Base-by-base conservation (phyloP, 2,329 filamentous ascomycete species). In the Grosmannia serpens region DNA sequence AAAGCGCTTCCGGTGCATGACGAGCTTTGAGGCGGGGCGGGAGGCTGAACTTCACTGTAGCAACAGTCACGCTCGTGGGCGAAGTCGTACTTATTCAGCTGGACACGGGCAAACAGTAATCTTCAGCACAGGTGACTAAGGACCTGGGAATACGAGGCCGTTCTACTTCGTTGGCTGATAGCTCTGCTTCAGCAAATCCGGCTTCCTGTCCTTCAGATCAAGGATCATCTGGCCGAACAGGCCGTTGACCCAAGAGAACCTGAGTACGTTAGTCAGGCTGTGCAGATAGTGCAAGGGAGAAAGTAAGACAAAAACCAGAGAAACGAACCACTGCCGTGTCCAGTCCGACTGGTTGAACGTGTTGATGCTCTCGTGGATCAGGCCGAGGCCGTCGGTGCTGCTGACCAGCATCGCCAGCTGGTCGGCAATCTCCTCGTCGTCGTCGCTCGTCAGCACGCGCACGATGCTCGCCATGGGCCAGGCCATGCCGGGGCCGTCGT, bases 211-310 rank as follows among this genome's bases (percentile, higher is more conserved):
- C n/a, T 84, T 83, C 58, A 94, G 68, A 71, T 91, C 87, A 58
- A 94, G 71, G 31, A 95, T 82, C 60, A 88, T 87, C 73, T 92
- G 86, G n/a, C 88, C 87, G 69, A 91, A 92, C 24, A 95, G 81
- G 0, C 87, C 89, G 67, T 94, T 94, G n/a, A 88, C 89, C 89
- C 89, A 94, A 1, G 88, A 87, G 67, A 95, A 94, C 87, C 87
- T 90, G 60, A 22, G 9, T 3, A 15, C 47, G 31, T n/a, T 47
- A 46, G 53, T 38, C n/a, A n/a, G n/a, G n/a, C n/a, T n/a, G n/a
- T n/a, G n/a, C n/a, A n/a, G n/a, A n/a, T n/a, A n/a, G n/a, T n/a
- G n/a, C n/a, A n/a, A 58, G 8, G 9, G 15, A 4, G 6, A 9
- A 38, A 17, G 26, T 53, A 17, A 20, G 31, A 24, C 3, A 50